Conservation (phyloP, 2,329 filamentous ascomycete species). For the Alternaria novae-zelandiae region DNA sequence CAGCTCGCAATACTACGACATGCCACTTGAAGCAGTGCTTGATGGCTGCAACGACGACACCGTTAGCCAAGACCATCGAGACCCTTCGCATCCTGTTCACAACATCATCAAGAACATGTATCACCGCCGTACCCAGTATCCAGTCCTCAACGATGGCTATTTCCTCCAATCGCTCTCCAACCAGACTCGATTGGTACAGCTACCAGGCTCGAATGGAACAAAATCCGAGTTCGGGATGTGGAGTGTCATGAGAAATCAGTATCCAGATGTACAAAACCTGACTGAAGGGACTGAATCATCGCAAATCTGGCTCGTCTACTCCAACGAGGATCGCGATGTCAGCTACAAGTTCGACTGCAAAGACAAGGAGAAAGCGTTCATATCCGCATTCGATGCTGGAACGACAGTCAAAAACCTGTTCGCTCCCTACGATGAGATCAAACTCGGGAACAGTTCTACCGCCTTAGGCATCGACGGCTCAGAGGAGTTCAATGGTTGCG, state of each 20-base stretch:
- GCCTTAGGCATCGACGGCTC: slow-evolving; percentile 43
- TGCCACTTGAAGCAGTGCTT: slow-evolving; percentile 62
- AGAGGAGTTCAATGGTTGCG: slow-evolving; percentile 62
- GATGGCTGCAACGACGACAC: slow-evolving; percentile 63
- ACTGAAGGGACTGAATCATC: not conserved
- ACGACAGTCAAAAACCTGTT: slow-evolving; percentile 68
- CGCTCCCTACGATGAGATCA: slow-evolving; percentile 65
- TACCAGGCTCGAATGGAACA: not conserved
- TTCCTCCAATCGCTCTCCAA: not conserved
- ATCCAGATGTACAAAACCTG: slow-evolving; percentile 55
- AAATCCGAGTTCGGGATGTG: slow-evolving; percentile 53
- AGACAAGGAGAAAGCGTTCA: slow-evolving; percentile 44
- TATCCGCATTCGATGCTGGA: slow-evolving; percentile 62
- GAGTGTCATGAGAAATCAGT: slow-evolving; percentile 62
- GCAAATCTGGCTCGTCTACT: not conserved
- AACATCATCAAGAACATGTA: slow-evolving; percentile 60
- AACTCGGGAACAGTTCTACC: slow-evolving; percentile 55
- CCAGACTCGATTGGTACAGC: not conserved
- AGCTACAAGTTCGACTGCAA: slow-evolving; percentile 15
- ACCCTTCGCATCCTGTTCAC: slow-evolving; percentile 66
- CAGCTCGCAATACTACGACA: slow-evolving; percentile 63
- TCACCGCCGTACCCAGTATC: not conserved
- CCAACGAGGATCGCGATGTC: not conserved
- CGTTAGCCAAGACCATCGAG: slow-evolving; percentile 66
- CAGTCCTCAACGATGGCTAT: not conserved